Percentiles rank a stretch among this genome's conserved stretches.
phyloP scores from a whole-genome alignment of 805 yeast species.

The Lachancea sp. region DNA sequence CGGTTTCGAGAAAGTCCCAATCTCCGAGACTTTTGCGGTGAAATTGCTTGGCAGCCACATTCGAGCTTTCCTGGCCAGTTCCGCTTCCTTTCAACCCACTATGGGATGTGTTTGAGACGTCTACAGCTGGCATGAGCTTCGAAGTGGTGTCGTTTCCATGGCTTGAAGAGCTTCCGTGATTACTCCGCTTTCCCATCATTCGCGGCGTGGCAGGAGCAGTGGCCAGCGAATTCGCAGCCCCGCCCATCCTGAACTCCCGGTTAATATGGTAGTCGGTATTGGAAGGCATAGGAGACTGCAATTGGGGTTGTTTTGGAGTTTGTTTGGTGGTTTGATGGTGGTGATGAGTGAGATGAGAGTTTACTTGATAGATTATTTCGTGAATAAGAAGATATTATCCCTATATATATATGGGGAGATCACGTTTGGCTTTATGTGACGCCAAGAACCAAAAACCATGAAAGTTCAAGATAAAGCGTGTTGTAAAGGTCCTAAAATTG shows the following conservation, averaged over 20 bases:
- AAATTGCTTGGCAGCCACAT: conserved; percentile 36
- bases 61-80: not conserved
- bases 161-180: conserved; percentile 9
- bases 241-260: conserved; percentile 28
- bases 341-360: not conserved
- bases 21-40: conserved; percentile 90
- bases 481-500: no score
- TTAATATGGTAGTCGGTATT: conserved; percentile 27
- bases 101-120: conserved; percentile 10
- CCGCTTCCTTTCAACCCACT: not conserved
- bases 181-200: conserved; percentile 28
- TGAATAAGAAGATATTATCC: not conserved
- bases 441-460: not conserved
- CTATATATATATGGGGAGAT: not conserved
- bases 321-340: not conserved
- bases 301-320: not conserved
- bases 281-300: conserved; percentile 16
- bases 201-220: conserved; percentile 33
- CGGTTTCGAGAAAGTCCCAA: conserved; percentile 91
- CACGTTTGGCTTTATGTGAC: not conserved
- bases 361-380: not conserved
- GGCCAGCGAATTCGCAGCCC: conserved; percentile 8
- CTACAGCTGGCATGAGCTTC: conserved; percentile 21
- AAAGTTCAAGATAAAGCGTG: not conserved
- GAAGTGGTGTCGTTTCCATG: conserved; percentile 5